Conservation (phyloP, 345 rosid genomes). For the Erucastrum elatum region DNA sequence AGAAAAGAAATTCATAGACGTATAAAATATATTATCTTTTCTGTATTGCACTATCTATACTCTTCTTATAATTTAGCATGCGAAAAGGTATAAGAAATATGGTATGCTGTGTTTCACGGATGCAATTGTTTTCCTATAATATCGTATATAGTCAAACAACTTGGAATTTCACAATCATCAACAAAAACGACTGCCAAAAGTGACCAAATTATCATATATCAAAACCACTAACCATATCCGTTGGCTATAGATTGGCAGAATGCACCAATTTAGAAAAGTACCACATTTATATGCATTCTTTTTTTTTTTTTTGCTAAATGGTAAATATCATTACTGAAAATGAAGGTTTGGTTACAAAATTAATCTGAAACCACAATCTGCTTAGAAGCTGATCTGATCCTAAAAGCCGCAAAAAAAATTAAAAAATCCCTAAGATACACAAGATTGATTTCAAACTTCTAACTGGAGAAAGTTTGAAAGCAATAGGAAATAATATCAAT, state of each 20-base stretch:
- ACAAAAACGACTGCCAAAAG: background rate
- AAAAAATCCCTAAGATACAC: no score
- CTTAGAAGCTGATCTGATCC: no score
- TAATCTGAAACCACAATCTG: no score
- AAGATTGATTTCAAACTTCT: no score
- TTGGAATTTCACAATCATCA: background rate
- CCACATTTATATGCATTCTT: no score
- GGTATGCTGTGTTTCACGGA: background rate
- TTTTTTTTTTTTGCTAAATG: no score
- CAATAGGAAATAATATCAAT: no score
- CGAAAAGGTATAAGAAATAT: background rate
- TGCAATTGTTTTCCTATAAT: background rate
- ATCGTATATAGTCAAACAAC: background rate
- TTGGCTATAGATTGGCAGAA: background rate
- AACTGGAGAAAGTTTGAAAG: no score
- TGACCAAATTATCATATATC: background rate
- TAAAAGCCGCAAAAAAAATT: no score
- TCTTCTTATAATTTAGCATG: background rate
- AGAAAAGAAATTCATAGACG: no score
- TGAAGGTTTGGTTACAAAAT: no score
- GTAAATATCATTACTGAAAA: no score
- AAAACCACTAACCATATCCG: background rate
- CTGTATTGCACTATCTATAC: background rate
- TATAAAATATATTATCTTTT: background rate
- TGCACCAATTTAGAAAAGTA: background rate